A percentile compares a stretch with the other conserved stretches of the same genome.
These are phyloP conservation scores for Terfezia boudieri DNA, from an alignment of 495 filamentous ascomycete genomes.

Conservation along the genomic window DNA sequence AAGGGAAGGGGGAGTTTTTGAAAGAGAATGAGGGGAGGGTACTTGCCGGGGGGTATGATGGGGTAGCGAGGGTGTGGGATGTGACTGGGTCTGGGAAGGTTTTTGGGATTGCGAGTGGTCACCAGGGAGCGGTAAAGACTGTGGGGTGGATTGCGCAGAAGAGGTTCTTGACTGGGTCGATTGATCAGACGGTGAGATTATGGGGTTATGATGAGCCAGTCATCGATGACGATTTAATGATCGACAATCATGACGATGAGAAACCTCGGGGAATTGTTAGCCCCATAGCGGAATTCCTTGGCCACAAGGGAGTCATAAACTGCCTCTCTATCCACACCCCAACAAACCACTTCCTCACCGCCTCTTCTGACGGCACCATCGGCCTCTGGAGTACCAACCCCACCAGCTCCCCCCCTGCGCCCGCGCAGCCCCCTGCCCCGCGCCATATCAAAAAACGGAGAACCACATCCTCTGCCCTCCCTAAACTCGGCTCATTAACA, in stretches of 20 bases:
- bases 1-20: conserved; percentile 23
- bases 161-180: conserved; percentile 49
- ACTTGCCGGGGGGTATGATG: conserved; percentile 78
- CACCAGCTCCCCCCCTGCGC: conserved; percentile 45
- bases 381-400: conserved; percentile 69
- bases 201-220: conserved; percentile 55
- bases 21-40: conserved; percentile 31
- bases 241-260: background rate
- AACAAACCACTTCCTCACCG: conserved; percentile 58
- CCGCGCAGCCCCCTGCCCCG: conserved; percentile 39
- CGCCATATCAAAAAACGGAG: conserved; percentile 49
- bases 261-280: conserved; percentile 31
- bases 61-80: conserved; percentile 69
- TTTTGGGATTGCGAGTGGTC: conserved; percentile 54
- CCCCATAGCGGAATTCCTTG: conserved; percentile 65
- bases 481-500: background rate
- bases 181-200: conserved; percentile 62
- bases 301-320: conserved; percentile 55
- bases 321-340: conserved; percentile 53
- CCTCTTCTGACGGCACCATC: conserved; percentile 54
- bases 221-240: too few species aligned
- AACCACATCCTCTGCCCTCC: conserved; percentile 30
- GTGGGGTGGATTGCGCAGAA: conserved; percentile 27
- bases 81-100: conserved; percentile 60
- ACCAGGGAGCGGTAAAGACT: conserved; percentile 52